Percentiles rank a stretch among this genome's conserved stretches.
Evolutionary conservation across 306 rosid genomes (phyloP).

Genomic region (Cyclanthera cordifolia): DNA sequence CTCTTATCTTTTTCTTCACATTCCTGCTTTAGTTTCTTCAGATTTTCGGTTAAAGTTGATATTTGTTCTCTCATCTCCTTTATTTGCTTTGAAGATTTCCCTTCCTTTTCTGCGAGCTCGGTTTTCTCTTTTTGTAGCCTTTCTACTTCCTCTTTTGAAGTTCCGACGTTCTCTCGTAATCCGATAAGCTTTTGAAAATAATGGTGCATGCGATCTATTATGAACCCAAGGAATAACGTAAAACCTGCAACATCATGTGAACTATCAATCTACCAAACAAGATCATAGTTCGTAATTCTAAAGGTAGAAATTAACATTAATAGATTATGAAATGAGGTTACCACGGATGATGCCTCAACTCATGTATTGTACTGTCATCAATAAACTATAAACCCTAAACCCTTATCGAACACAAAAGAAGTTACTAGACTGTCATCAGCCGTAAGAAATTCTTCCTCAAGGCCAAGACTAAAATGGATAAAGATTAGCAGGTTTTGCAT

Average conservation of each 20-base stretch:
- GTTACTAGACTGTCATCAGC: no score
- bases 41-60: conserved; percentile 28
- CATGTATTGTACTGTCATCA: no score
- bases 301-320: background rate
- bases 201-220: conserved; percentile 58
- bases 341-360: no score
- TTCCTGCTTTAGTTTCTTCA: conserved; percentile 57
- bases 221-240: conserved; percentile 63
- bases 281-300: background rate
- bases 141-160: conserved; percentile 57
- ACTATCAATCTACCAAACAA: background rate
- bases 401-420: no score
- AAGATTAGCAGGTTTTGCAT: background rate
- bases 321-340: background rate
- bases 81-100: conserved; percentile 42
- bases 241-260: conserved; percentile 40
- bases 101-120: conserved; percentile 42
- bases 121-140: conserved; percentile 37
- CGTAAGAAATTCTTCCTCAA: no score
- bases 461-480: background rate
- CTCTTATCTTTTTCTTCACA: conserved; percentile 47
- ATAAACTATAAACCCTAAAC: no score
- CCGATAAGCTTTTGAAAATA: conserved; percentile 48
- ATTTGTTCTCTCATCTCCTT: conserved; percentile 39
- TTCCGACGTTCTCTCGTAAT: conserved; percentile 35